Percentiles rank a stretch among this genome's conserved stretches.
These are phyloP conservation scores for Colletotrichum destructivum DNA, from an alignment of 2,329 filamentous ascomycete species.

Conservation along the genomic window DNA sequence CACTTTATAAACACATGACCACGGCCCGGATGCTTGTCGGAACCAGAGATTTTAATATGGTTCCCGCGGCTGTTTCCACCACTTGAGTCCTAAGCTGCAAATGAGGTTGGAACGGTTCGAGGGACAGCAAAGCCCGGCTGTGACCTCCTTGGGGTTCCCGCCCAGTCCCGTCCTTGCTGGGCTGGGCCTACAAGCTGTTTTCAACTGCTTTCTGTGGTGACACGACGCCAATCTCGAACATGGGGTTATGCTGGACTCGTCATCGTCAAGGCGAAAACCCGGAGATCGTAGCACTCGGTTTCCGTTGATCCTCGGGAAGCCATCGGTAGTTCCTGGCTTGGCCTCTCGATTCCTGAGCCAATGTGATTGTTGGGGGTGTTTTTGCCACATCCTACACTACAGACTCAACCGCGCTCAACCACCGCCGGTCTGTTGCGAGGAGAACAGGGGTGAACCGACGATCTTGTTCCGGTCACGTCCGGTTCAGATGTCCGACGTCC, in stretches of 20 bases:
- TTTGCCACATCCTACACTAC: background rate
- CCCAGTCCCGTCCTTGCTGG: background rate
- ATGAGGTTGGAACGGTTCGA: background rate
- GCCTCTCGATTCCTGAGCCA: background rate
- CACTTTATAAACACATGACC: slow-evolving; percentile 27
- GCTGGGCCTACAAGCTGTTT: background rate
- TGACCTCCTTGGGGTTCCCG: background rate
- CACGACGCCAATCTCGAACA: background rate
- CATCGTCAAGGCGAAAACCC: background rate
- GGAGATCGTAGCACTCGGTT: too few species aligned
- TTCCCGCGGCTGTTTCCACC: slow-evolving; percentile 24
- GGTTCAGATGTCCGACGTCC: too few species aligned
- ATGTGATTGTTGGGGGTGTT: background rate
- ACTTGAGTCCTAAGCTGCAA: background rate
- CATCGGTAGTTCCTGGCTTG: slow-evolving; percentile 23
- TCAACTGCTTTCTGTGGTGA: background rate
- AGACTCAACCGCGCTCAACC: background rate
- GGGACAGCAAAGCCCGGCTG: background rate
- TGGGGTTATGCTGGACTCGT: background rate
- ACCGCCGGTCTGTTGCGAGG: too few species aligned
- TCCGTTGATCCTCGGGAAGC: slow-evolving; percentile 3
- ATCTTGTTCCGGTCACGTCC: too few species aligned
- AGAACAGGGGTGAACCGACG: too few species aligned
- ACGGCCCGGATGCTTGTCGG: slow-evolving; percentile 17
- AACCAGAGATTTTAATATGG: background rate